phyloP scores from a whole-genome alignment of 2,329 filamentous ascomycete species.

The Diaporthe sp. region DNA sequence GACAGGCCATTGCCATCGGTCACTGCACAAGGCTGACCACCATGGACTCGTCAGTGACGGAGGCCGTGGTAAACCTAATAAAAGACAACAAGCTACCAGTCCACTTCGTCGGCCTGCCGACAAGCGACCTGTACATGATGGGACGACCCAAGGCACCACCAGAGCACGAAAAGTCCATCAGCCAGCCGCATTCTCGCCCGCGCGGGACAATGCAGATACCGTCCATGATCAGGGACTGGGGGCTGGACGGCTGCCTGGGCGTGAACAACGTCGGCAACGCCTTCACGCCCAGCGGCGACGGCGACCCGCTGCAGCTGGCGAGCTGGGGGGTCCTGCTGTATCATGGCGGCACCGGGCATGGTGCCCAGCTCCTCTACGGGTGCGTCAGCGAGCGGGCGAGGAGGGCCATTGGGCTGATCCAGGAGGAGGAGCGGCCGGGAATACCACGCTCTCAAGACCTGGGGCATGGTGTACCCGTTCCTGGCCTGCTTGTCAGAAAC shows the following conservation, averaged over 20 bases:
- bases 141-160: conserved; percentile 53
- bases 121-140: conserved; percentile 82
- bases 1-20: conserved; percentile 69
- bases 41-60: conserved; percentile 60
- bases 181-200: conserved; percentile 48
- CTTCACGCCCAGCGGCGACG: conserved; percentile 78
- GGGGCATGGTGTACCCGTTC: conserved; percentile 26
- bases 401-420: conserved; percentile 50
- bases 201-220: conserved; percentile 75
- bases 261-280: conserved; percentile 83
- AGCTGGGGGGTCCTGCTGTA: conserved; percentile 76
- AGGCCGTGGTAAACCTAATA: conserved; percentile 62
- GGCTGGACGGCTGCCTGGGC: conserved; percentile 72
- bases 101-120: conserved; percentile 78
- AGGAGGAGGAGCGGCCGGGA: neutral
- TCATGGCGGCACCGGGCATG: conserved; percentile 72
- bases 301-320: conserved; percentile 75
- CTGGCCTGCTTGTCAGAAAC: conserved; percentile 50
- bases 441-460: neutral
- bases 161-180: no score
- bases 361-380: conserved; percentile 69
- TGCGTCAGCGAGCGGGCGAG: conserved; percentile 55
- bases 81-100: conserved; percentile 66
- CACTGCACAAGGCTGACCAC: conserved; percentile 78
- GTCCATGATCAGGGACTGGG: conserved; percentile 70